phyloP scores from a whole-genome alignment of 257 asterid genomes.

The Paraleonurus japonicus region DNA sequence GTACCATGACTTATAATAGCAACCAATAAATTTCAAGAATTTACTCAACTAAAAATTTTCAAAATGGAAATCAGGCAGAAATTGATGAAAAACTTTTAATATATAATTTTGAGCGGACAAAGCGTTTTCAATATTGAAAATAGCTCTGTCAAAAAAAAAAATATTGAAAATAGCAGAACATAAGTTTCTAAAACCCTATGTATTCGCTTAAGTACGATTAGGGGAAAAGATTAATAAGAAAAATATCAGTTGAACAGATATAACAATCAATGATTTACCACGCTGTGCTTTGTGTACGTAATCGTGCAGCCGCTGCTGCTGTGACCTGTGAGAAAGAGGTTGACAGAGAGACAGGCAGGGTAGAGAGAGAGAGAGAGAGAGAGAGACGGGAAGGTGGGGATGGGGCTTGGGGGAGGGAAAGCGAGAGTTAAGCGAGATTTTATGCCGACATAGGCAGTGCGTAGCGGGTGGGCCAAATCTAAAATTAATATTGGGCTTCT shows the following conservation, averaged over 20 bases:
- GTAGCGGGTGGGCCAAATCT: constrained; percentile 13
- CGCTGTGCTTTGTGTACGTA: constrained; percentile 2
- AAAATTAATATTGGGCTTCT: not conserved
- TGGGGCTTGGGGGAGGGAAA: too few species aligned
- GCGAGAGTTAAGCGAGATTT: constrained; percentile 15
- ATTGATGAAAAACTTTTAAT: not conserved
- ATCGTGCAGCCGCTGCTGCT: not conserved
- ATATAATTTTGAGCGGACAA: not conserved
- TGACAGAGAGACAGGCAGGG: not conserved
- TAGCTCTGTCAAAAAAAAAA: too few species aligned
- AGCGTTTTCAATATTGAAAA: not conserved
- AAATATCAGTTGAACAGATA: not conserved
- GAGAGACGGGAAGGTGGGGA: too few species aligned
- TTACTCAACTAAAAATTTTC: not conserved
- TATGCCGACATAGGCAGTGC: constrained; percentile 22
- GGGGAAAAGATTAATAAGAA: not conserved
- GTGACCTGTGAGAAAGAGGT: not conserved
- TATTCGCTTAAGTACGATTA: not conserved
- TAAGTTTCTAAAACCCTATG: constrained; percentile 19
- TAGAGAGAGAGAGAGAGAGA: not conserved
- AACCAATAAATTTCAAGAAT: not conserved
- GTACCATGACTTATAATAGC: not conserved
- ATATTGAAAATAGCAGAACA: not conserved
- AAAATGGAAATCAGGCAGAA: not conserved
- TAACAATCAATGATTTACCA: constrained; percentile 9